Conservation (phyloP, 2,329 filamentous ascomycete genomes). For the Ophidiomyces ophidiicola region DNA sequence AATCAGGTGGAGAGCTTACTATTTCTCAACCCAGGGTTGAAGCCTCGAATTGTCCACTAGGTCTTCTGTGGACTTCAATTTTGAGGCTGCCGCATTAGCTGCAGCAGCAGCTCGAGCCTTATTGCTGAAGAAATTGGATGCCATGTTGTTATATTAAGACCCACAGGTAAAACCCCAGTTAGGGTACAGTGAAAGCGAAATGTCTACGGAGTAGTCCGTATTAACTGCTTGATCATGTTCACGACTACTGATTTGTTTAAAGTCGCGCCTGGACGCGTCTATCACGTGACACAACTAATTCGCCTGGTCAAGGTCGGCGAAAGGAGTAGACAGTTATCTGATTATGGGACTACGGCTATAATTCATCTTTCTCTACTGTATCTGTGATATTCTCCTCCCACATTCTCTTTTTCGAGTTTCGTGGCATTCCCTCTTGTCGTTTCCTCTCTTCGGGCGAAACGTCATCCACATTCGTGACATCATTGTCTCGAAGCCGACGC, state of each 20-base stretch:
- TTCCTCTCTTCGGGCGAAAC: constrained; percentile 27
- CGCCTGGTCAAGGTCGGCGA: no score
- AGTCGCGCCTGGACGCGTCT: constrained; percentile 9
- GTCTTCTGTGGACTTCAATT: constrained; percentile 52
- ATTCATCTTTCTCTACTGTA: constrained; percentile 15
- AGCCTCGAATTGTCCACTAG: constrained; percentile 52
- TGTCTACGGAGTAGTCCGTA: no score
- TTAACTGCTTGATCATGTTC: no score
- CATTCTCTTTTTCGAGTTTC: constrained; percentile 40
- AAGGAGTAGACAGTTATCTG: no score
- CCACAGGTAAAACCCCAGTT: neutral
- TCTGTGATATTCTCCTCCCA: constrained; percentile 31
- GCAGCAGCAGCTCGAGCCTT: constrained; percentile 67
- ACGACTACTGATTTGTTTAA: neutral
- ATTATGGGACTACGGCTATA: constrained; percentile 3
- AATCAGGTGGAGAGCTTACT: constrained; percentile 44
- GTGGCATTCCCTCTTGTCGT: constrained; percentile 28
- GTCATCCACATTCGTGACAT: constrained; percentile 24
- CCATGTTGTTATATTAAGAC: constrained; percentile 21
- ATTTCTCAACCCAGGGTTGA: constrained; percentile 99
- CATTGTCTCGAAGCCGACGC: constrained; percentile 15
- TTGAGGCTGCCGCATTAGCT: constrained; percentile 45
- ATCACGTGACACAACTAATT: constrained; percentile 7
- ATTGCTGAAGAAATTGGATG: constrained; percentile 91
- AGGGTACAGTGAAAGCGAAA: no score